Conservation (phyloP, 2,329 filamentous ascomycete genomes). For the Exophiala sp. region DNA sequence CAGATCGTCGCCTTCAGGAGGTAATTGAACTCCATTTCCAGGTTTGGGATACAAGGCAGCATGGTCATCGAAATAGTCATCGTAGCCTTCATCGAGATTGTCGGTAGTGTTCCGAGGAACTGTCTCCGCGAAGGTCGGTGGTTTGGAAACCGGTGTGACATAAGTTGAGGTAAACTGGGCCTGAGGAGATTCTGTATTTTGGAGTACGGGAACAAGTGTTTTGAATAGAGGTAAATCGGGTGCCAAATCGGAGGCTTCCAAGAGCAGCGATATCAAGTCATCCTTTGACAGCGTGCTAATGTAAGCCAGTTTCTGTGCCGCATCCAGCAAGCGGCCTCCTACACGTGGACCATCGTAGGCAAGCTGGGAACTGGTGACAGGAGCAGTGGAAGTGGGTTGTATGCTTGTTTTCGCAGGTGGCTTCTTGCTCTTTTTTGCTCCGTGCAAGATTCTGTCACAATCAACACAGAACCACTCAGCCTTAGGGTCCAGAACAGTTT, state of each 20-base stretch:
- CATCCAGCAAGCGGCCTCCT: slow-evolving; percentile 18
- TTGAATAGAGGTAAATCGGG: slow-evolving; percentile 28
- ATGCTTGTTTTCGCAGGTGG: slow-evolving; percentile 2
- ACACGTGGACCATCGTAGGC: slow-evolving; percentile 21
- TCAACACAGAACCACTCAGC: slow-evolving; percentile 66
- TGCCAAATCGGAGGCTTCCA: slow-evolving; percentile 27
- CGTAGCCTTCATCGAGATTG: slow-evolving; percentile 35
- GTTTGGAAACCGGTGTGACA: slow-evolving; percentile 19
- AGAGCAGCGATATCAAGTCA: slow-evolving; percentile 22
- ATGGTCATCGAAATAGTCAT: slow-evolving; percentile 51
- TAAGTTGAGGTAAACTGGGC: slow-evolving; percentile 27
- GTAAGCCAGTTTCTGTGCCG: slow-evolving; percentile 23
- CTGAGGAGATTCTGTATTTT: slow-evolving; percentile 7
- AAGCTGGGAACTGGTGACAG: slow-evolving; percentile 5
- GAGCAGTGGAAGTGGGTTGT: neutral
- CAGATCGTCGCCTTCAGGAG: slow-evolving; percentile 53
- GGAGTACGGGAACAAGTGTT: slow-evolving; percentile 14
- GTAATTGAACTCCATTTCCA: slow-evolving; percentile 52
- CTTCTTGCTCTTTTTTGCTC: slow-evolving; percentile 26
- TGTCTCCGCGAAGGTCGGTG: slow-evolving; percentile 2
- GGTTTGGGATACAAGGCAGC: slow-evolving; percentile 57
- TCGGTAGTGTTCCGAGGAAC: slow-evolving; percentile 6
- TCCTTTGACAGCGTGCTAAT: slow-evolving; percentile 26
- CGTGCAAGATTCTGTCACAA: slow-evolving; percentile 43
- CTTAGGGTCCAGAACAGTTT: slow-evolving; percentile 59